Conservation (phyloP, 768 basidiomycete genomes). For the Pisolithus albus region DNA sequence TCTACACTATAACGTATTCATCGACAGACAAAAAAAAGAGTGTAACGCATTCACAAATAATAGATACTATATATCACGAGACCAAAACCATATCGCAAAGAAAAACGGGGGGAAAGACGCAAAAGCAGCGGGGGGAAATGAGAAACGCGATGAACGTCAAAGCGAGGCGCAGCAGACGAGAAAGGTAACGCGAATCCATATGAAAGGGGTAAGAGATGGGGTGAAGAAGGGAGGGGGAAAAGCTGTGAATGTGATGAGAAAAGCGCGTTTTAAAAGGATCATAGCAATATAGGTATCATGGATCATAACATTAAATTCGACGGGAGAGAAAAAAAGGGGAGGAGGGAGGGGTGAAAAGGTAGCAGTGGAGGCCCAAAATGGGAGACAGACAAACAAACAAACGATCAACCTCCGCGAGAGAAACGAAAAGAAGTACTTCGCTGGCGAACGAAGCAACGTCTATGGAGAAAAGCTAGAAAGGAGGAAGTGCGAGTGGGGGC, state of each 20-base stretch:
- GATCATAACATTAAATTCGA: not conserved
- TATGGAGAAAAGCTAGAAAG: not conserved
- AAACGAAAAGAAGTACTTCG: not conserved
- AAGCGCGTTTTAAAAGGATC: not conserved
- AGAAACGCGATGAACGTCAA: not conserved
- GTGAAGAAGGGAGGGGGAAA: not conserved
- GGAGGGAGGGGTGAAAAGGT: not conserved
- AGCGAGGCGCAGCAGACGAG: not conserved
- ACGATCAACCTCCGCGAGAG: not conserved
- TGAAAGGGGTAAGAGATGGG: not conserved
- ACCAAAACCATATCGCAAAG: not conserved
- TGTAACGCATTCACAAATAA: conserved; percentile 1
- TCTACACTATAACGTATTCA: conserved; percentile 2
- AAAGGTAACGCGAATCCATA: not conserved
- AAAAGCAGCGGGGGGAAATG: not conserved
- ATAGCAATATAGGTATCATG: conserved; percentile 1
- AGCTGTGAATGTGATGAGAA: not conserved
- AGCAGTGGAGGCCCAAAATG: not conserved
- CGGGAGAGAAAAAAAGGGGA: not conserved
- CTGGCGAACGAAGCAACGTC: not conserved
- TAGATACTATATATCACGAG: conserved; percentile 1
- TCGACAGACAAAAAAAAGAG: not conserved
- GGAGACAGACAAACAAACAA: not conserved
- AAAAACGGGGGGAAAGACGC: not conserved
- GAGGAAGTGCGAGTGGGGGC: not conserved